phyloP scores from a whole-genome alignment of 208 protist species.

The Leishmania amazonensis region DNA sequence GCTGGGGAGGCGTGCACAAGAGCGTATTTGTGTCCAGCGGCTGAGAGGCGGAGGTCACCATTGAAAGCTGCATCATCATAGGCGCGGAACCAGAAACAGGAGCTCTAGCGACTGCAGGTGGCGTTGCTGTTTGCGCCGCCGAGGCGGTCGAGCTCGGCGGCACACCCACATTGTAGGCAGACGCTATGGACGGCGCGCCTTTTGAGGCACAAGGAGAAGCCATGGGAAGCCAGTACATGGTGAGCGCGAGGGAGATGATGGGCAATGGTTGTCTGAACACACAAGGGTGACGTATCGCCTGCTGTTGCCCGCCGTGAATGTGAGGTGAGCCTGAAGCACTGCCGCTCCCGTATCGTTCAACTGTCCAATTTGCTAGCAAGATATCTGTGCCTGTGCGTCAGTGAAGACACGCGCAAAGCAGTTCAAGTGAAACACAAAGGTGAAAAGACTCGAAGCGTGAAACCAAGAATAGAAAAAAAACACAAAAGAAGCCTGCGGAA shows the following conservation, averaged over 20 bases:
- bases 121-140: neutral
- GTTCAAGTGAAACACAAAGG: neutral
- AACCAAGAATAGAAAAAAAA: neutral
- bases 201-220: neutral
- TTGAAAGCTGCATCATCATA: neutral
- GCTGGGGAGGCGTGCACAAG: neutral
- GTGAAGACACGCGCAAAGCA: neutral
- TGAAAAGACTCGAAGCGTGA: neutral
- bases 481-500: neutral
- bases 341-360: neutral
- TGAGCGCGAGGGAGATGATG: neutral
- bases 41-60: neutral
- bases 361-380: neutral
- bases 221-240: constrained; percentile 4
- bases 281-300: neutral
- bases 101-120: neutral
- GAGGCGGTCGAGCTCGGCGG: neutral
- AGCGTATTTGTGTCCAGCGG: neutral
- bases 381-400: neutral
- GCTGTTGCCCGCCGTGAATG: neutral
- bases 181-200: neutral
- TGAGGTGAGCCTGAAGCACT: neutral
- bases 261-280: too few relatives aligned
- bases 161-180: neutral
- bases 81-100: neutral